These are phyloP conservation scores for Penicillium dipodomyicola DNA, from an alignment of 495 filamentous ascomycete species.

Conservation along the genomic window DNA sequence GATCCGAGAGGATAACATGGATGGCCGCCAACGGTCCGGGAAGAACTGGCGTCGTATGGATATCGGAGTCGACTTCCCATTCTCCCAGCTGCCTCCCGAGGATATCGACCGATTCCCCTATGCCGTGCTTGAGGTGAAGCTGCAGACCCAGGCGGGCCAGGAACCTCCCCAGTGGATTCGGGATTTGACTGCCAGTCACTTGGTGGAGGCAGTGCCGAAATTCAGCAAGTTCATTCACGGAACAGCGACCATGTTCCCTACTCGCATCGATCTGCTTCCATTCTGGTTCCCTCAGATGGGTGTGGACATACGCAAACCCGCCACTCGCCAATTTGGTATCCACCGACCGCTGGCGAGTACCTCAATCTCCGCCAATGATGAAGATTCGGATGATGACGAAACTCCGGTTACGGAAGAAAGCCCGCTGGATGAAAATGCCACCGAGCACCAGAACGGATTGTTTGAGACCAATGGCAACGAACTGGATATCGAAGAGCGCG, in stretches of 20 bases:
- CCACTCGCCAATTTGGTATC: constrained; percentile 83
- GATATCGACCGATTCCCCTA: constrained; percentile 94
- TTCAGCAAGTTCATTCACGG: constrained; percentile 99
- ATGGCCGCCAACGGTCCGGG: constrained; percentile 71
- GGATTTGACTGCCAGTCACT: constrained; percentile 84
- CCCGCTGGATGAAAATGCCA: constrained; percentile 11
- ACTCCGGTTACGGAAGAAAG: constrained; percentile 13
- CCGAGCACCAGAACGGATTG: constrained; percentile 27
- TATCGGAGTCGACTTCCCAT: constrained; percentile 94
- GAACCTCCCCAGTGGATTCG: constrained; percentile 96
- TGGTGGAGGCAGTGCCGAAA: constrained; percentile 97
- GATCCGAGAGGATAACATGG: constrained; percentile 91
- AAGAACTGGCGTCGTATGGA: constrained; percentile 97
- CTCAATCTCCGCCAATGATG: constrained; percentile 73
- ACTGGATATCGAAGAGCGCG: constrained; percentile 74
- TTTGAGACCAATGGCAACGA: constrained; percentile 49
- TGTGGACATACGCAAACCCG: constrained; percentile 92
- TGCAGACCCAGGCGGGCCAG: constrained; percentile 96
- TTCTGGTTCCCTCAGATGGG: constrained; percentile 99
- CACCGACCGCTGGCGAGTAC: constrained; percentile 70
- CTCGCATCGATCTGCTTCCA: constrained; percentile 83
- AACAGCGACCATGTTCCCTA: constrained; percentile 79
- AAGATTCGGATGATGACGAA: constrained; percentile 61
- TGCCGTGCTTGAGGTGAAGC: constrained; percentile 93
- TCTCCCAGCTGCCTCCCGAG: constrained; percentile 78